phyloP scores from a whole-genome alignment of 352 stramenopile genomes.

The Pythium pyrilobum region DNA sequence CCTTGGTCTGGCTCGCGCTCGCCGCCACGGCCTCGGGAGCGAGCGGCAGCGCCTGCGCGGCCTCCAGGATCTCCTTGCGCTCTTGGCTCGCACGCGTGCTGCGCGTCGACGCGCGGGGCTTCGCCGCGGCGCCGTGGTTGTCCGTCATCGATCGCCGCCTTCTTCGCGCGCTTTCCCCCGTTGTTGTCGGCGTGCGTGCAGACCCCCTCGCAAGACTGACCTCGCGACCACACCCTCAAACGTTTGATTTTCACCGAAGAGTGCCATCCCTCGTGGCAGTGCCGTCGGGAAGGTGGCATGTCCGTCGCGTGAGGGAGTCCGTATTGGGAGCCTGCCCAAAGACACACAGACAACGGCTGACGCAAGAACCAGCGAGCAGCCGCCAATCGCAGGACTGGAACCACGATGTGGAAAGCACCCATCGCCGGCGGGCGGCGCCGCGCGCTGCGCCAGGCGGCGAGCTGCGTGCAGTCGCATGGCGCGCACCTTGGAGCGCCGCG shows the following conservation, averaged over 20 bases:
- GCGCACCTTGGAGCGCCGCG: neutral
- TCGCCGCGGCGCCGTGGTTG: neutral
- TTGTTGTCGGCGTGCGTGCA: neutral
- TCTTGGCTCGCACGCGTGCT: constrained; percentile 17
- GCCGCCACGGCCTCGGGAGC: neutral
- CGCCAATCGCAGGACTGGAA: neutral
- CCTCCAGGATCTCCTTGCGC: constrained; percentile 14
- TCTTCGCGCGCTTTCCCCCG: constrained; percentile 21
- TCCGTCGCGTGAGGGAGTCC: neutral
- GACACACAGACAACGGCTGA: neutral
- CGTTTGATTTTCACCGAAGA: constrained; percentile 20
- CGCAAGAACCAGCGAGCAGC: neutral
- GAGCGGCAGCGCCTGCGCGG: constrained; percentile 1
- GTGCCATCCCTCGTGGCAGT: constrained; percentile 7
- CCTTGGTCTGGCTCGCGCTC: neutral
- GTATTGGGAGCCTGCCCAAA: neutral
- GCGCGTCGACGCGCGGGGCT: constrained; percentile 14
- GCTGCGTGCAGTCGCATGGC: neutral
- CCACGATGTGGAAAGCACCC: constrained; percentile 15
- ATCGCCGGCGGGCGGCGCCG: constrained; percentile 18
- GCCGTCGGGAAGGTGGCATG: neutral
- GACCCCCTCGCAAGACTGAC: constrained; percentile 28
- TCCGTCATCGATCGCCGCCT: neutral
- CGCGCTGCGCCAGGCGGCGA: constrained; percentile 14
- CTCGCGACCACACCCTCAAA: constrained; percentile 8